Base-by-base conservation (phyloP, 768 basidiomycete species). In the Boletales sp. region DNA sequence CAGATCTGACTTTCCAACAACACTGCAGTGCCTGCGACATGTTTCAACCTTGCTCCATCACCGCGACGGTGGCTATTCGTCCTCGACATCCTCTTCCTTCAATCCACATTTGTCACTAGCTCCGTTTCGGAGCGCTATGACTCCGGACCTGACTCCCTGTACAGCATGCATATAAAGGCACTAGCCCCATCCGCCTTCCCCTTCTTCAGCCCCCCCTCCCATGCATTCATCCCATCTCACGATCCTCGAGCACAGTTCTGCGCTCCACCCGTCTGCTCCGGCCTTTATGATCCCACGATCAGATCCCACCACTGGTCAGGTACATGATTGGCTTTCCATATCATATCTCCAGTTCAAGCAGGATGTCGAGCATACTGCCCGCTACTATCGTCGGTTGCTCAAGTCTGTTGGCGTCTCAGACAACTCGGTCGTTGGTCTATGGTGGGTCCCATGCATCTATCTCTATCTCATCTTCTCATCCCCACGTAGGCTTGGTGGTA, bases 341-440 rank as follows among this genome's bases (percentile, higher is more conserved):
- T 78, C 83, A 46, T 90, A 85, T 68, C 58, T 54, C 13, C 77
- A 83, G 60, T 90, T 90, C 70, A 72, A 74, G 51, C 50, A 63
- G 15, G 83, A 90, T 49, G 83, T 90, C 57, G 83, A 87, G 59
- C 64, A 70, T 32, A 80, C 77, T 54, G 86, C 87, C 33, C 75
- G 73, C 40, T 75, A 86, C 63, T 90, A 87, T 82, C 73, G 77
- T 34, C 68, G 65, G 14, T 62, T 68, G n/a, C 72, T 90, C 38
- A 60, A 61, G 34, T 61, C 70, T 35, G 67, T 73, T 18, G 74
- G 73, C 35, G 72, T 89, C 44, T 68, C 72, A 28, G 70, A 66
- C 40, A 68, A 78, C 45, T 83, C 87, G 9, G 79, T 90, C 30
- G 72, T 90, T 36, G 87, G 87, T 17, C 66, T 88, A 49, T 90